These are phyloP conservation scores for Groenewaldozyma tartarivorans DNA, from an alignment of 805 yeast species.

Conservation along the genomic window DNA sequence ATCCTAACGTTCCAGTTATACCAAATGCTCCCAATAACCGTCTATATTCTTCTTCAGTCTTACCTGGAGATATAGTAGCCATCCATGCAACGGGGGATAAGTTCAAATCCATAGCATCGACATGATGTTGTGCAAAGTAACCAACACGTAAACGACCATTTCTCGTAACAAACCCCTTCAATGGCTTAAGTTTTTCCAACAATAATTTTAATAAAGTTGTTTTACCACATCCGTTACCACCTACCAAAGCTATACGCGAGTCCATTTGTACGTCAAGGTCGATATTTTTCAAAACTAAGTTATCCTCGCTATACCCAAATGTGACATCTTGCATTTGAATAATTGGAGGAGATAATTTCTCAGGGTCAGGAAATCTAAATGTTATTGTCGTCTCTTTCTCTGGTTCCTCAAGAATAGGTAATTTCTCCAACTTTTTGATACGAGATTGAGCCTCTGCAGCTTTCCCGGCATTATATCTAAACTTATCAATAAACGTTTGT, in stretches of 20 bases:
- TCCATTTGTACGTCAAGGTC: slow-evolving; percentile 88
- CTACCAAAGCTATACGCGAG: slow-evolving; percentile 91
- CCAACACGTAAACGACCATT: slow-evolving; percentile 88
- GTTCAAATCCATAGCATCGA: slow-evolving; percentile 88
- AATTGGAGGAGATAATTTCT: slow-evolving; percentile 85
- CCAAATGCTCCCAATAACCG: slow-evolving; percentile 96
- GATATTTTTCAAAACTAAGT: slow-evolving; percentile 61
- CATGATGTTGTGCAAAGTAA: slow-evolving; percentile 97
- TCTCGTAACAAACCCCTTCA: slow-evolving; percentile 66
- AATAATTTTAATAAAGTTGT: slow-evolving; percentile 84
- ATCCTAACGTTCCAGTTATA: slow-evolving; percentile 86
- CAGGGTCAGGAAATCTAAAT: slow-evolving; percentile 94
- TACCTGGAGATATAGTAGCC: slow-evolving; percentile 83
- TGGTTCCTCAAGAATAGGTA: slow-evolving; percentile 89
- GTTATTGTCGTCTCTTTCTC: slow-evolving; percentile 79
- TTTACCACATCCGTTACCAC: slow-evolving; percentile 99
- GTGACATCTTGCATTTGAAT: slow-evolving; percentile 78
- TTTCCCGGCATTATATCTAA: slow-evolving; percentile 94
- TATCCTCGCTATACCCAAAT: slow-evolving; percentile 68
- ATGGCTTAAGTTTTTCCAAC: slow-evolving; percentile 67
- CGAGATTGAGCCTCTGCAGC: slow-evolving; percentile 97
- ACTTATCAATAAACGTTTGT: slow-evolving; percentile 92
- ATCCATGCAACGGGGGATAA: slow-evolving; percentile 91
- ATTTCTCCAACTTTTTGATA: slow-evolving; percentile 89
- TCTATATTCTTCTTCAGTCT: slow-evolving; percentile 92